Evolutionary conservation across 805 yeast genomes (phyloP).

Genomic region (Candida schatavii): DNA sequence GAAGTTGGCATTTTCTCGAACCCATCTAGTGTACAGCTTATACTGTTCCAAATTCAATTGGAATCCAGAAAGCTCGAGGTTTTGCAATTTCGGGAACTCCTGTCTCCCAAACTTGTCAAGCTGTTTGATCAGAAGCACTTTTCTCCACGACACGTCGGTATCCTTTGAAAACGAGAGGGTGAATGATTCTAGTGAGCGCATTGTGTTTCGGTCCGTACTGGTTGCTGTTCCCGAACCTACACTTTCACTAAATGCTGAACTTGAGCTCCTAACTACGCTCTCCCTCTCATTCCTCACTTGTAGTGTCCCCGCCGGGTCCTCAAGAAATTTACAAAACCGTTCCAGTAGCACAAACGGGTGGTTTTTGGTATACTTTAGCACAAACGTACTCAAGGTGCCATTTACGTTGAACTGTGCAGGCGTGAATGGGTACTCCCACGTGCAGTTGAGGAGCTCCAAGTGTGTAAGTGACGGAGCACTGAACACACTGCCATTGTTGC

Average conservation of each 20-base stretch:
- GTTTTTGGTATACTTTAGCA: constrained; percentile 23
- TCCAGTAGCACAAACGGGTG: constrained; percentile 37
- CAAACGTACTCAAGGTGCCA: constrained; percentile 20
- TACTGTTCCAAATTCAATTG: constrained; percentile 3
- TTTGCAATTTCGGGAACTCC: not conserved
- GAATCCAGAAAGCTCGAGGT: constrained; percentile 2
- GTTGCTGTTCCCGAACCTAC: not conserved
- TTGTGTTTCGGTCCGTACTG: not conserved
- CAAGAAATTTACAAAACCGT: constrained; percentile 30
- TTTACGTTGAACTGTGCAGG: constrained; percentile 32
- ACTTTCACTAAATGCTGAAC: too few species aligned
- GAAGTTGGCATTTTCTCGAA: constrained; percentile 1
- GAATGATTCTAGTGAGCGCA: not conserved
- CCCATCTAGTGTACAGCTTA: not conserved
- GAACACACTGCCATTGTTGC: not conserved
- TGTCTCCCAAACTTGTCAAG: not conserved
- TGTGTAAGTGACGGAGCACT: constrained; percentile 10
- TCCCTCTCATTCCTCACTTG: too few species aligned
- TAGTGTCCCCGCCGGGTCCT: constrained; percentile 11
- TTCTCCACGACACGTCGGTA: constrained; percentile 5
- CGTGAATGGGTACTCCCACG: constrained; percentile 58
- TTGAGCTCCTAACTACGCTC: too few species aligned
- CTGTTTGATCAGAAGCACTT: constrained; percentile 5
- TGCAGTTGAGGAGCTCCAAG: constrained; percentile 38
- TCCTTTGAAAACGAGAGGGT: not conserved